Evolutionary conservation across 257 asterid genomes (phyloP), one percentile per base, ranked within the genome.

Genomic region (Buddleja alternifolia): DNA sequence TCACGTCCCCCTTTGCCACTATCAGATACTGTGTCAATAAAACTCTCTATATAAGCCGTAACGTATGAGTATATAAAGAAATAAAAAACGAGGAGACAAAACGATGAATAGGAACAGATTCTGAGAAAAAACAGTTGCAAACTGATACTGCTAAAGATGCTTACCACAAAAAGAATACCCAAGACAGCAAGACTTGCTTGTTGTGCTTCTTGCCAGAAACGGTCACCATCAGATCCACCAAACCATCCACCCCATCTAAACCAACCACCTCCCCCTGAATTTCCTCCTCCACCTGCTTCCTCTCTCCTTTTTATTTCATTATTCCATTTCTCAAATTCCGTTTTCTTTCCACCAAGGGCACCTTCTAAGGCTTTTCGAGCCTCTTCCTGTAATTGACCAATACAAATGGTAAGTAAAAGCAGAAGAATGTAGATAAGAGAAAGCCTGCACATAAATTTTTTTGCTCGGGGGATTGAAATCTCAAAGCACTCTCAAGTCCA

Each of bases 181-280:
- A 90, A 77, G 68, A 88, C 70, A 0, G 98, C 67, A 61, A 94
- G 94, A 74, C 85, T 64, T 65, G 88, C 88, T 87, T 86, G 97
- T 62, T 87, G 95, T 36, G 99, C 90, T 77, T 93, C 99, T 74
- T 82, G 90, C 97, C 99, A 87, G 82, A 93, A 90, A 74, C 37
- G 88, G 10, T 88, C 97, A 61, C 85, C 99, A 58, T 83, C 83
- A 0, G 90, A 90, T 45, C 95, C 90, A 54, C 89, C 90, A 78
- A 80, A 83, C 90, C 97, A 82, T 71, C 90, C 53, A 39, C 85
- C 62, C 85, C 86, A 79, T 59, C 86, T 60, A 77, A 88, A 88
- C 95, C 97, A 88, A 60, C 97, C 97, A 15, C 96, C 96, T 66
- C 89, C 85, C 1, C 96, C 95, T 3, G 90, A 80, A 74, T 78